Base-by-base conservation (phyloP, 2,329 filamentous ascomycete species). In the Ascochyta clinopodiicola region DNA sequence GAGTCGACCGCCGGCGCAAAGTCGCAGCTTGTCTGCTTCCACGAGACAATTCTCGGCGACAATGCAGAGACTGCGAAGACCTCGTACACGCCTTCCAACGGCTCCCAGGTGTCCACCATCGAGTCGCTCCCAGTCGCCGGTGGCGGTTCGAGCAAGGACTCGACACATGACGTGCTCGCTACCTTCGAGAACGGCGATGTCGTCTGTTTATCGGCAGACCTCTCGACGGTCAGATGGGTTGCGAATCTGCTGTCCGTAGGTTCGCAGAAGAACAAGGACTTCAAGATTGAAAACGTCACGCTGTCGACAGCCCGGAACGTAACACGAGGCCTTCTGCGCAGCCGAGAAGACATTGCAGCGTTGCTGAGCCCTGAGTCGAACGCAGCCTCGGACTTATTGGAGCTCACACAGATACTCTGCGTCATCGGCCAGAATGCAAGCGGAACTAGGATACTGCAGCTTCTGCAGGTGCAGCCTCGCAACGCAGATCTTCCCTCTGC, bases 161-260 rank as follows among this genome's bases (percentile, higher is more conserved):
- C 59, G 7, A 61, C 60, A 19, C 73, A 78, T 46, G 77, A 84
- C 48, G 55, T 91, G 2, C 63, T 91, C 21, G 79, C 81, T 2
- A 79, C 90, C 1, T 84, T 85, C 52, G 76, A 82, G 37, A 81
- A 87, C 58, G 88, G 88, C 32, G 81, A 86, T 54, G 76, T 89
- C 19, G 66, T 84, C 8, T 86, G 84, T 51, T 77, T 90, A 13
- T 84, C 87, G 40, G 82, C 84, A 2, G 85, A 89, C 49, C 63
- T 78, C 12, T 58, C 69, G 13, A 61, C 49, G 0, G 56, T 70
- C 21, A 61, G 70, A 47, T 78, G 76, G 76, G 61, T 63, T 15
- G 61, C 63, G 29, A 64, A 68, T 29, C 10, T 75, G 27, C 59
- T 50, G 5, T 40, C 59, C 7, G 38, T 67, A 12, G 40, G 57